A percentile compares a stretch with the other conserved stretches of the same genome.
Evolutionary conservation across 768 basidiomycete species (phyloP).

Genomic region (Dendrothele bispora): DNA sequence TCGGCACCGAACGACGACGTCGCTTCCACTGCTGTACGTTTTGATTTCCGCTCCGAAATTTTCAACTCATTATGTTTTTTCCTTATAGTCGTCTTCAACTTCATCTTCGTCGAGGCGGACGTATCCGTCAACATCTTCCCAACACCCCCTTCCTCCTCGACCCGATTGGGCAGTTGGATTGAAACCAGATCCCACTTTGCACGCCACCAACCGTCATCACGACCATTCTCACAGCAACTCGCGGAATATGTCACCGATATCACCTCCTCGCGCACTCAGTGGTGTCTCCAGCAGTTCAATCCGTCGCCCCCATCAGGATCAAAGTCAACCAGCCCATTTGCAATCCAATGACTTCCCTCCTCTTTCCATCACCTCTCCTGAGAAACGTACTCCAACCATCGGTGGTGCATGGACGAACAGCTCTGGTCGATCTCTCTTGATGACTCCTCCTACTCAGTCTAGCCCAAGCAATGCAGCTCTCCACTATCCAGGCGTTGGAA

Average conservation of each 20-base stretch:
- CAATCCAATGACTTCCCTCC: constrained; percentile 75
- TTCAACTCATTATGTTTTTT: constrained; percentile 15
- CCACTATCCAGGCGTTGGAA: constrained; percentile 37
- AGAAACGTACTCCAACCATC: constrained; percentile 54
- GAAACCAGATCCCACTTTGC: constrained; percentile 71
- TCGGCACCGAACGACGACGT: constrained; percentile 66
- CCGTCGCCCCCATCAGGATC: constrained; percentile 27
- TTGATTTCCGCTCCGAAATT: constrained; percentile 8
- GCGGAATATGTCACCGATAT: constrained; percentile 42
- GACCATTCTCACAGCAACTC: constrained; percentile 43
- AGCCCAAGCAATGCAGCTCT: constrained; percentile 27
- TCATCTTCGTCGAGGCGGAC: constrained; percentile 81
- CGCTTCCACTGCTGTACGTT: constrained; percentile 73
- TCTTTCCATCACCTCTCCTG: constrained; percentile 43
- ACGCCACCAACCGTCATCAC: constrained; percentile 53
- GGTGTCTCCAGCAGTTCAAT: constrained; percentile 26
- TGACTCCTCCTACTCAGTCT: constrained; percentile 31
- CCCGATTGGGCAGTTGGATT: constrained; percentile 91
- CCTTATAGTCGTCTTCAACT: constrained; percentile 65
- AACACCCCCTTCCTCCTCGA: constrained; percentile 77
- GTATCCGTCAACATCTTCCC: constrained; percentile 69
- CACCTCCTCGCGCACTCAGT: constrained; percentile 36
- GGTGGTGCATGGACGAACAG: constrained; percentile 74
- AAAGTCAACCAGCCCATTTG: constrained; percentile 36
- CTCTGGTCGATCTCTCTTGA: constrained; percentile 50